These are phyloP conservation scores for Backusella liffmaniae DNA, from an alignment of 192 early-diverging fungal genomes.

Conservation along the genomic window DNA sequence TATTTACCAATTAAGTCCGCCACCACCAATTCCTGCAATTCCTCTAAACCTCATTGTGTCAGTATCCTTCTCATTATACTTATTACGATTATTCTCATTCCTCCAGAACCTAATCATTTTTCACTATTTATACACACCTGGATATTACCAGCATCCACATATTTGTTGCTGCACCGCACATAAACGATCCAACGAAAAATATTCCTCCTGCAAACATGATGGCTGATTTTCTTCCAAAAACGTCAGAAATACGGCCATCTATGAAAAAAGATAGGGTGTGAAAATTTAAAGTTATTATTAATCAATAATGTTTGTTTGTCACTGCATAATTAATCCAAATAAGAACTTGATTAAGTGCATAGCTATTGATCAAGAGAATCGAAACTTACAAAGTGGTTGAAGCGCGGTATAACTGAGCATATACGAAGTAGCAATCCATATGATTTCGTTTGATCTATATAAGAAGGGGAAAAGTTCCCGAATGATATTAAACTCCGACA, in stretches of 20 bases:
- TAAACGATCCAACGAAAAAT: slow-evolving; percentile 66
- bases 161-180: slow-evolving; percentile 61
- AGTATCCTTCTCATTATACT: no score
- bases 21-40: slow-evolving; percentile 75
- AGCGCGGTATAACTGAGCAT: slow-evolving; percentile 73
- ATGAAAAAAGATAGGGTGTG: background rate
- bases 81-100: no score
- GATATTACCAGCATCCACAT: slow-evolving; percentile 55
- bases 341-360: background rate
- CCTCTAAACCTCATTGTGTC: slow-evolving; percentile 38
- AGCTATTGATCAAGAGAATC: background rate
- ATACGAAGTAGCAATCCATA: slow-evolving; percentile 83
- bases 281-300: background rate
- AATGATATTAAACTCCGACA: slow-evolving; percentile 20
- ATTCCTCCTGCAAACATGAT: slow-evolving; percentile 56
- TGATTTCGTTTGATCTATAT: slow-evolving; percentile 49
- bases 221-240: slow-evolving; percentile 72
- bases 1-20: slow-evolving; percentile 43
- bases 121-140: slow-evolving; percentile 23
- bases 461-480: background rate
- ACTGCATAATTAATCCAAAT: background rate
- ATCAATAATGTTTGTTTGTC: background rate
- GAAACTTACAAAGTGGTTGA: slow-evolving; percentile 66
- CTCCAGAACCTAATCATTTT: no score
- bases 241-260: slow-evolving; percentile 67